phyloP scores from a whole-genome alignment of 2,329 filamentous ascomycete species.

The Diplodia corticola region DNA sequence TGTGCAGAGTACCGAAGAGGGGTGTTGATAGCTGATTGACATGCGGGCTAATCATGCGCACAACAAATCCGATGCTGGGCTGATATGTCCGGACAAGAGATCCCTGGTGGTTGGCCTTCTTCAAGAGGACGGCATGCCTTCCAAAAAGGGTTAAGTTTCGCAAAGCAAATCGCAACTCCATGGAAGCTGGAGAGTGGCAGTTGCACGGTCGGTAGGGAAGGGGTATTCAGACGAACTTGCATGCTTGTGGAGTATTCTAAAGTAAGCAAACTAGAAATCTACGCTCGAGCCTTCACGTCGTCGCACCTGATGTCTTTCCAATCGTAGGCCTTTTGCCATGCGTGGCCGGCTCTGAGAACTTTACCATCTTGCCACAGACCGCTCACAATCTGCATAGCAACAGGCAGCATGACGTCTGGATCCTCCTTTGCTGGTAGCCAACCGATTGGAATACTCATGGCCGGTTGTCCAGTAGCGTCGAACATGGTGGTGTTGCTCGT shows the following conservation, averaged over 20 bases:
- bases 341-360: constrained; percentile 31
- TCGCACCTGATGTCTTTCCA: constrained; percentile 28
- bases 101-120: not conserved
- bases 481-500: constrained; percentile 36
- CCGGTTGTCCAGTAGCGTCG: constrained; percentile 35
- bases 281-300: not conserved
- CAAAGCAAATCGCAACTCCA: not conserved
- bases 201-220: not conserved
- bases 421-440: constrained; percentile 31
- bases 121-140: not conserved
- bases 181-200: not conserved
- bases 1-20: not conserved
- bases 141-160: not conserved
- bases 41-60: not conserved
- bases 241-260: not conserved
- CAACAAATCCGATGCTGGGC: not conserved
- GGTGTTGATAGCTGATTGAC: not conserved
- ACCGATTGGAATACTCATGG: constrained; percentile 33
- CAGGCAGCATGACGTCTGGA: constrained; percentile 34
- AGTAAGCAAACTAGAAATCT: not conserved
- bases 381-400: constrained; percentile 43
- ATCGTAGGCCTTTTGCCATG: constrained; percentile 34
- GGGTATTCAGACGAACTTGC: not conserved
- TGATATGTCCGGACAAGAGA: not conserved
- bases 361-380: constrained; percentile 41